A percentile compares a stretch with the other conserved stretches of the same genome.
Conservation (phyloP, 2,329 filamentous ascomycete genomes). For the Hypoxylon sp. region DNA sequence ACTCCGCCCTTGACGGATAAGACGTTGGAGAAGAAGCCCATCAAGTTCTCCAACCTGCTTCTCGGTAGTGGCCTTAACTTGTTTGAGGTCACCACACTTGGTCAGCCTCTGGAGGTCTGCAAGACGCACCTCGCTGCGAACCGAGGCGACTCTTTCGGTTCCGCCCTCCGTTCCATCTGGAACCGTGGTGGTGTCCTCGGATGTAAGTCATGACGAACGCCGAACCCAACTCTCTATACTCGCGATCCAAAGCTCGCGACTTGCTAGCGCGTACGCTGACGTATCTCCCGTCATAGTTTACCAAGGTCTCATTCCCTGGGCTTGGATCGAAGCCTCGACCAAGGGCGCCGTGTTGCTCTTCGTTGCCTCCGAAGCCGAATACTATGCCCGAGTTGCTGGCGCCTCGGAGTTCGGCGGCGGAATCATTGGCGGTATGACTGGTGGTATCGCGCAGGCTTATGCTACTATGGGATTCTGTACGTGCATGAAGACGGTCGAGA, state of each 20-base stretch:
- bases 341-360: constrained; percentile 99
- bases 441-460: constrained; percentile 97
- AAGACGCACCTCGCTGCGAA: constrained; percentile 99
- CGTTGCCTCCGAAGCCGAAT: constrained; percentile 98
- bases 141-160: constrained; percentile 84
- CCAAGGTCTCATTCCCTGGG: constrained; percentile 99
- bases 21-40: constrained; percentile 94
- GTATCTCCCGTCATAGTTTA: constrained; percentile 71
- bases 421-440: constrained; percentile 89
- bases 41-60: constrained; percentile 99
- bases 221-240: constrained; percentile 1
- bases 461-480: constrained; percentile 99
- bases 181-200: constrained; percentile 89
- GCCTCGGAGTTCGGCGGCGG: constrained; percentile 87
- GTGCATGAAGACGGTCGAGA: constrained; percentile 99
- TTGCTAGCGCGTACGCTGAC: constrained; percentile 44
- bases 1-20: constrained; percentile 57
- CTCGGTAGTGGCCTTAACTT: constrained; percentile 93
- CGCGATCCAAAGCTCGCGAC: not conserved
- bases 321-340: constrained; percentile 99
- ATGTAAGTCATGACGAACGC: constrained; percentile 81
- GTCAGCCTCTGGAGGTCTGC: constrained; percentile 92
- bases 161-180: constrained; percentile 89
- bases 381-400: constrained; percentile 84
- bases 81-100: constrained; percentile 80